Base-by-base conservation (phyloP, 139 green algal species). In the Limnomonas spitsbergensis region DNA sequence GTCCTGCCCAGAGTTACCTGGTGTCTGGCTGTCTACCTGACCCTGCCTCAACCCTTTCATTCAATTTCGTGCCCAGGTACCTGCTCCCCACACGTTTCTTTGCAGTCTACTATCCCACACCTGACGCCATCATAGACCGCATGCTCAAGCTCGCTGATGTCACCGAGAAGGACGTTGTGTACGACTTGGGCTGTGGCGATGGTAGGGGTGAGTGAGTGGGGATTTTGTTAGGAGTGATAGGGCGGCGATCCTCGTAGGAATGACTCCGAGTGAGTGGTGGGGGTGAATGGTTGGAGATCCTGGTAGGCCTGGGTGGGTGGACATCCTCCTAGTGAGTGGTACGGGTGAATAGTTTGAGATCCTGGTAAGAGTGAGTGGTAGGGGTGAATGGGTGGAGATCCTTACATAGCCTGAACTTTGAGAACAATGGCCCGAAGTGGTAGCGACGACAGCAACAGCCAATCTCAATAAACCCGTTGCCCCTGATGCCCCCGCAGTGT, bases 71-170 rank as follows among this genome's bases (percentile, higher is more conserved):
- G 47, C 47, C 47, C 14, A 34, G 26, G 7, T 34, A 39, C 7
- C 61, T 72, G 26, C 29, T 72, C 29, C 27, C 61, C 61, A 39
- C 27, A 36, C 9, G 26, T 34, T 37, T 39, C 61, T 34, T 37
- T 37, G 68, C 68, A 42, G 35, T 47, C 3, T 74, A 74, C 68
- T 74, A 74, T 47, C 68, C 68, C 6, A 74, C 68, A 4, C 68
- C 68, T 27, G 68, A 74, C 34, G 36, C 35, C 35, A 74, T 74
- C 36, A 47, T 74, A 4, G 35, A 9, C 4, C 68, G 68, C 4
- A 74, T 74, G 68, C 36, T 74, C 35, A 53, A 42, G 14, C 26
- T 74, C 29, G 68, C 68, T 7, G 36, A 74, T 24, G 68, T 74
- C 29, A 47, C 68, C 3, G 4, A 74, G 36, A 29, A 74, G 14